Evolutionary conservation across 2,329 filamentous ascomycete species (phyloP), one percentile per base, ranked within the genome.

Genomic region (Pleomassaria siparia): DNA sequence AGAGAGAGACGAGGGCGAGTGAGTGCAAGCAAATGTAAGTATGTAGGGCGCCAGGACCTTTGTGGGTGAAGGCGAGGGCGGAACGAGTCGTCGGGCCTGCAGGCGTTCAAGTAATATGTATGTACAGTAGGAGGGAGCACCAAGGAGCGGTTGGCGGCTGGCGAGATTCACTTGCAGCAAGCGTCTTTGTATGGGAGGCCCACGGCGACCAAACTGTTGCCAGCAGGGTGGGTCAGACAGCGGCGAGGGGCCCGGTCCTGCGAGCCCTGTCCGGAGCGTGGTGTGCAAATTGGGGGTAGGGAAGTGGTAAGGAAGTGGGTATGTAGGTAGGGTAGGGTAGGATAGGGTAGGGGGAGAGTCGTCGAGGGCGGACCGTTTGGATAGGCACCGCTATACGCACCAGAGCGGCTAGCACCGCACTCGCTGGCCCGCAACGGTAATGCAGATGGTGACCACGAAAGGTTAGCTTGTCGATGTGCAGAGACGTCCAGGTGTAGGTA

Each of bases 211-310:
- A 67, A 64, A 65, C 59, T 56, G 62, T 63, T 63, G 63, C 65
- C 66, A 64, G 60, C 57, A 59, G 63, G 56, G 64, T 69, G 64
- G 66, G 66, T 69, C 64, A 66, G 60, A 67, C 64, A 66, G 63
- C 59, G 58, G 63, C 58, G 56, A 62, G 54, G 56, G 53, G 53
- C 54, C 60, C 60, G 54, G 53, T 51, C 46, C 49, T 56, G 58
- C 47, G 55, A 59, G 61, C 61, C 64, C 63, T 64, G 66, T 67
- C 43, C 45, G 43, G 49, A 20, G 49, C 29, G 47, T 43, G 46
- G 47, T 56, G 54, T 54, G 55, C 57, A 63, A 64, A 66, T 68
- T 67, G 60, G 25, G 18, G 26, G 18, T 37, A 37, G 18, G 21
- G 32, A 37, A 20, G 4, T 11, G 18, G 6, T 35, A 26, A 12